Evolutionary conservation across 2,329 filamentous ascomycete species (phyloP).

Genomic region (Trematosphaeria pertusa): DNA sequence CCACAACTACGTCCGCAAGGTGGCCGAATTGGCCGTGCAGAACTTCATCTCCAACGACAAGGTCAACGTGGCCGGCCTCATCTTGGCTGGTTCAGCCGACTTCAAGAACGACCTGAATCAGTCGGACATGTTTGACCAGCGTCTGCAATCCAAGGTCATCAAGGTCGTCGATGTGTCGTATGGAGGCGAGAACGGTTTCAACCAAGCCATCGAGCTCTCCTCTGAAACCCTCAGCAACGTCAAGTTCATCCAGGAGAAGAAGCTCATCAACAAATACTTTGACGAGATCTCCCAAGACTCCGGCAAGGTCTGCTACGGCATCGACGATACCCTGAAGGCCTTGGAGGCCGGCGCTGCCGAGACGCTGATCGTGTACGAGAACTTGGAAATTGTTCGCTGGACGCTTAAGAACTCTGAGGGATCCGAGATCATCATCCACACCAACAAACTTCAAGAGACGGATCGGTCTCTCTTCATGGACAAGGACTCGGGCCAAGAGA

Average conservation of each 20-base stretch:
- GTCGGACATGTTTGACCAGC: conserved; percentile 95
- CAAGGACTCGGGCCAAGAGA: conserved; percentile 93
- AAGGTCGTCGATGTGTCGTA: conserved; percentile 99
- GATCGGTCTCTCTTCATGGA: conserved; percentile 89
- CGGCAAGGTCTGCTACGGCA: conserved; percentile 95
- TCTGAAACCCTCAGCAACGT: conserved; percentile 97
- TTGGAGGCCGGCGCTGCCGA: conserved; percentile 95
- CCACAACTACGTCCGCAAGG: conserved; percentile 99
- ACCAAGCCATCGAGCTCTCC: conserved; percentile 96
- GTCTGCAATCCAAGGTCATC: conserved; percentile 93
- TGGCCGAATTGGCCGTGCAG: conserved; percentile 95
- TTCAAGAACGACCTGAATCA: conserved; percentile 99
- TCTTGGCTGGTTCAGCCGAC: conserved; percentile 95
- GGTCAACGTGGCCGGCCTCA: conserved; percentile 94
- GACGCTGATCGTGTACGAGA: conserved; percentile 95
- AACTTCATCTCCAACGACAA: conserved; percentile 99
- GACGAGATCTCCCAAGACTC: conserved; percentile 98
- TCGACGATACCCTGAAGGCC: conserved; percentile 97
- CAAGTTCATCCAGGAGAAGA: conserved; percentile 99
- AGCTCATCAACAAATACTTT: conserved; percentile 98
- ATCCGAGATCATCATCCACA: conserved; percentile 78
- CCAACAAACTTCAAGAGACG: conserved; percentile 82
- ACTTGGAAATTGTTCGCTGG: conserved; percentile 93
- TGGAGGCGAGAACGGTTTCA: conserved; percentile 98
- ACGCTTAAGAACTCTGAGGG: conserved; percentile 81